phyloP scores from a whole-genome alignment of 305 asterid species.

The Solanum hybrid region DNA sequence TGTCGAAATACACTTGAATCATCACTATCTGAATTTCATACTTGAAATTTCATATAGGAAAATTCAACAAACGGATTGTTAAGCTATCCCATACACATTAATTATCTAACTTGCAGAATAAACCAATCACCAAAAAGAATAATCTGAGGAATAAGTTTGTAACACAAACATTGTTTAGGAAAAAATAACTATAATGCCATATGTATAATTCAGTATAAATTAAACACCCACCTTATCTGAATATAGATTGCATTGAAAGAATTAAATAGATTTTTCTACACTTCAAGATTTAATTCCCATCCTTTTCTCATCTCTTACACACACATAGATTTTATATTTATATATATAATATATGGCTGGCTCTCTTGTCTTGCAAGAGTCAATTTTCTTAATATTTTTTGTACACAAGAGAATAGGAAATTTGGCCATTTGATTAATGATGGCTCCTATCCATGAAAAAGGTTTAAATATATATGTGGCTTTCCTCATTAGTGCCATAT shows the following conservation, averaged over 20 bases:
- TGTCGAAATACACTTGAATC: no score
- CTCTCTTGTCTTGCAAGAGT: background rate
- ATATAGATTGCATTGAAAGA: background rate
- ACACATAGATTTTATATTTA: background rate
- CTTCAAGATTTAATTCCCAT: background rate
- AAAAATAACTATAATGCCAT: background rate
- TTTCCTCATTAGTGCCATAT: background rate
- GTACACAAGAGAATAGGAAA: background rate
- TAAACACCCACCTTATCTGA: background rate
- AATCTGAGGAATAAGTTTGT: background rate
- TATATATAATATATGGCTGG: background rate
- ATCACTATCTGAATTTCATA: background rate
- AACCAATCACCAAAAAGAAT: background rate
- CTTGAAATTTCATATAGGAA: no score
- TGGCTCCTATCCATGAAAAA: background rate
- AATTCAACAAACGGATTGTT: background rate
- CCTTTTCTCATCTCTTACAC: background rate
- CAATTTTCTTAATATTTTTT: background rate
- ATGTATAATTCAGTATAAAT: background rate
- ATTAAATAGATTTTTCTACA: background rate
- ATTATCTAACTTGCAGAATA: background rate
- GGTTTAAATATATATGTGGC: background rate
- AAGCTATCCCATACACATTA: background rate
- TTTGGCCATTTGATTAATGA: background rate
- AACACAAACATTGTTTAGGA: background rate